These are phyloP conservation scores for Penicillium sp. DNA, from an alignment of 2,329 filamentous ascomycete species.

Conservation along the genomic window DNA sequence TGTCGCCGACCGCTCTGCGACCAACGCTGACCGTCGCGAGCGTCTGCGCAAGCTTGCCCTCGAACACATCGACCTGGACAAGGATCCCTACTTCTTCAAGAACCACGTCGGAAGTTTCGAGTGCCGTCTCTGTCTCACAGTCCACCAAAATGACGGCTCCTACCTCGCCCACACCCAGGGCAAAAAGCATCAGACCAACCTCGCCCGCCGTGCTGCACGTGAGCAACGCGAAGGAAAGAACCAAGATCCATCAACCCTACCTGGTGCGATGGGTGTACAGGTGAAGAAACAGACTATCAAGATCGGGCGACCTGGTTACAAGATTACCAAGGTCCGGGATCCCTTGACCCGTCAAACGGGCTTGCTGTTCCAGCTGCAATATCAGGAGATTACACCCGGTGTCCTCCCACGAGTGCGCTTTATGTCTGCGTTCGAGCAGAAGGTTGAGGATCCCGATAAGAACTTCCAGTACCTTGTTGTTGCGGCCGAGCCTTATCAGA, in stretches of 20 bases:
- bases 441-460: constrained; percentile 89
- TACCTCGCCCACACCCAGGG: constrained; percentile 99
- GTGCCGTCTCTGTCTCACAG: constrained; percentile 92
- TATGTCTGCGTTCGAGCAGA: constrained; percentile 97
- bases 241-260: constrained; percentile 63
- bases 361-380: constrained; percentile 92
- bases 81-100: constrained; percentile 99
- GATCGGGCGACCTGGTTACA: constrained; percentile 94
- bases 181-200: constrained; percentile 97
- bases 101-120: constrained; percentile 99
- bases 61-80: constrained; percentile 98
- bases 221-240: constrained; percentile 84
- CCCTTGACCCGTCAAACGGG: constrained; percentile 85
- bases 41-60: constrained; percentile 96
- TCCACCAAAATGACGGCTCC: constrained; percentile 98
- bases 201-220: constrained; percentile 90
- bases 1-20: constrained; percentile 88
- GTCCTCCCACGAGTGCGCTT: constrained; percentile 83
- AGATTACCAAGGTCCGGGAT: constrained; percentile 94
- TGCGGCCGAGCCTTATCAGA: constrained; percentile 97
- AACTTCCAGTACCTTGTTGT: constrained; percentile 93
- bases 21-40: constrained; percentile 95
- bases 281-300: constrained; percentile 85
- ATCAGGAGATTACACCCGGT: constrained; percentile 80
- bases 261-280: constrained; percentile 74